Evolutionary conservation across 2,329 filamentous ascomycete genomes (phyloP), one percentile per base, ranked within the genome.

Genomic region (Calonectria hongkongensis): DNA sequence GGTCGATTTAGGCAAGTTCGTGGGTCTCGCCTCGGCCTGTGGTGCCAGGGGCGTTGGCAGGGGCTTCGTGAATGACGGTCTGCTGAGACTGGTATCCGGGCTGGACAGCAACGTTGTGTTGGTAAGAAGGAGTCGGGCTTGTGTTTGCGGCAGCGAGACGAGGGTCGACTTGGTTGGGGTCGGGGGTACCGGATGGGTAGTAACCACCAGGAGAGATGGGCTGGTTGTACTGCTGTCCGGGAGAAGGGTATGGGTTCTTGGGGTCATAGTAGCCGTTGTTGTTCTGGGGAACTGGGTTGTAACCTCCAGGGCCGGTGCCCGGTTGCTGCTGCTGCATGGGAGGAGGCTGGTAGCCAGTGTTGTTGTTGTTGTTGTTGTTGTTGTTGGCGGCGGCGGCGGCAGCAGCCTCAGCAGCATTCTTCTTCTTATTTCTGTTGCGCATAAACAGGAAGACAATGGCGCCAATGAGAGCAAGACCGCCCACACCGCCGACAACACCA

Each of bases 401-500:
- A 16, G 74, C 50, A 12, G 72, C 43, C 33, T 68, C 51, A 10
- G 65, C 66, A 12, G 73, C 71, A 27, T 73, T 43, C 25, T 74
- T 36, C 58, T 78, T 75, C 70, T 81, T 79, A 74, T 79, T 83
- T 56, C 72, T 73, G 47, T 69, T 75, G 70, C 83, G 80, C 62
- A 84, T 75, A 70, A 82, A 71, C 72, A 85, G 79, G 70, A 81
- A 81, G 10, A 80, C 71, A n/a, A 76, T 81, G 15, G 81, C 73
- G 21, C 74, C 80, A 21, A 80, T 68, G 64, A 84, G 71, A 30
- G 75, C 82, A 43, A 85, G 75, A 33, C 78, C 81, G 0, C 76
- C 84, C 10, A 85, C 71, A 60, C 84, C 84, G 16, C 83, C 84
- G 4, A 85, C 80, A 21, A 83, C 83, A 43, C 82, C 83, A 27